Percentiles rank a stretch among this genome's conserved stretches.
Evolutionary conservation across 805 yeast species (phyloP).

Genomic region (Cyberlindnera maritima): DNA sequence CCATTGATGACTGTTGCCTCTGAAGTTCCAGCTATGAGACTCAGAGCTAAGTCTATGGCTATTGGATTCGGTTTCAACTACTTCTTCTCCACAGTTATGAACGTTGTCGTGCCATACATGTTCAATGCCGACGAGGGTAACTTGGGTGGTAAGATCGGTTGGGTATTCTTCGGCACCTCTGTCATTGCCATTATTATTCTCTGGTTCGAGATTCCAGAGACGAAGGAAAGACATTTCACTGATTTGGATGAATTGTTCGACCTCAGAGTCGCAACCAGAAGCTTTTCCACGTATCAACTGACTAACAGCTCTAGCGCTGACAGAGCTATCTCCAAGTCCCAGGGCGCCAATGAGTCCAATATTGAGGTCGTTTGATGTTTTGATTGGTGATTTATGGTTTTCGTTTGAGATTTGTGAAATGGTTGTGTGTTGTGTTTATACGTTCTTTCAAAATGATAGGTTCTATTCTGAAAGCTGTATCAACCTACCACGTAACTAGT

Average conservation of each 20-base stretch:
- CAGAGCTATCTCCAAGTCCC: background rate
- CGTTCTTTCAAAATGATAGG: no score
- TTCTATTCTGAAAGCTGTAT: no score
- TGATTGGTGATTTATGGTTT: no score
- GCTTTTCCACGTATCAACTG: background rate
- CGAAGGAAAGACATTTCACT: slow-evolving; percentile 48
- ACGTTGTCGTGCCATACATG: slow-evolving; percentile 40
- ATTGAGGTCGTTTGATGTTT: background rate
- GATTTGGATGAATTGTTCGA: slow-evolving; percentile 52
- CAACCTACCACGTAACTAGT: no score
- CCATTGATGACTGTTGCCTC: slow-evolving; percentile 1
- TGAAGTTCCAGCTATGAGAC: background rate
- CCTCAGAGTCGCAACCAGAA: background rate
- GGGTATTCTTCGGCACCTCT: slow-evolving; percentile 39
- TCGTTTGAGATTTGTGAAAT: no score
- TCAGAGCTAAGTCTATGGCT: slow-evolving; percentile 1
- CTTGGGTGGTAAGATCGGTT: slow-evolving; percentile 43
- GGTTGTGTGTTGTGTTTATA: no score
- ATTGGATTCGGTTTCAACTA: background rate
- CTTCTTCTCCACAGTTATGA: background rate
- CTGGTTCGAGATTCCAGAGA: slow-evolving; percentile 52
- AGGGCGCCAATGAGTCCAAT: background rate
- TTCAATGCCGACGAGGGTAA: slow-evolving; percentile 40
- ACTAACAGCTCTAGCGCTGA: background rate
- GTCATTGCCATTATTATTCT: slow-evolving; percentile 33